Percentiles rank a stretch among this genome's conserved stretches.
phyloP scores from a whole-genome alignment of 2,329 filamentous ascomycete genomes.

The Colletotrichum sublineola region DNA sequence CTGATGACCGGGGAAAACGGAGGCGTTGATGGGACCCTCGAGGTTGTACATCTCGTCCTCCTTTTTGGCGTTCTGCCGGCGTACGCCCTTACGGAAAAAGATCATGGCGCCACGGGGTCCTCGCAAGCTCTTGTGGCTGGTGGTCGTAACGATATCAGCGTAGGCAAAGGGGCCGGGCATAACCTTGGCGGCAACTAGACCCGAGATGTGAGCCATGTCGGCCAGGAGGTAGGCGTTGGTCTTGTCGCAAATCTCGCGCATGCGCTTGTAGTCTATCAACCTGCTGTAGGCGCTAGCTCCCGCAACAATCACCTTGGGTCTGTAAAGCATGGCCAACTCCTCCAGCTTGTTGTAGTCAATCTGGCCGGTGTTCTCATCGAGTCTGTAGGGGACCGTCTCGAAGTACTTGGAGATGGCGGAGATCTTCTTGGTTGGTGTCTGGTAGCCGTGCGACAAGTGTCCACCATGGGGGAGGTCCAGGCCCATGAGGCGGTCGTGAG shows the following conservation, averaged over 20 bases:
- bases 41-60: slow-evolving; percentile 90
- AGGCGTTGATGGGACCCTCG: slow-evolving; percentile 92
- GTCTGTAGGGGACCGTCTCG: slow-evolving; percentile 94
- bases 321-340: slow-evolving; percentile 87
- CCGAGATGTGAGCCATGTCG: slow-evolving; percentile 98
- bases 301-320: slow-evolving; percentile 95
- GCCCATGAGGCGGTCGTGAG: slow-evolving; percentile 96
- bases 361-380: slow-evolving; percentile 89
- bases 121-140: slow-evolving; percentile 96
- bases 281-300: slow-evolving; percentile 97
- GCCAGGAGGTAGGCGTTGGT: slow-evolving; percentile 92
- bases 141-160: slow-evolving; percentile 96
- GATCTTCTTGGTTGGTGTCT: slow-evolving; percentile 94
- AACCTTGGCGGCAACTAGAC: slow-evolving; percentile 91
- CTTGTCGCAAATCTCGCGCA: slow-evolving; percentile 92
- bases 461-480: slow-evolving; percentile 96
- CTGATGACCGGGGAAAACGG: slow-evolving; percentile 98
- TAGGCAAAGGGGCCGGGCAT: slow-evolving; percentile 90
- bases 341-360: slow-evolving; percentile 97
- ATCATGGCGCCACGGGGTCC: slow-evolving; percentile 97
- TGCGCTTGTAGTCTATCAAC: slow-evolving; percentile 92
- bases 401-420: slow-evolving; percentile 99
- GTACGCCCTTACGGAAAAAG: slow-evolving; percentile 95
- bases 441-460: slow-evolving; percentile 96
- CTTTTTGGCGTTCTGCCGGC: slow-evolving; percentile 86